phyloP scores from a whole-genome alignment of 495 filamentous ascomycete genomes.

The Xylaria palmicola region DNA sequence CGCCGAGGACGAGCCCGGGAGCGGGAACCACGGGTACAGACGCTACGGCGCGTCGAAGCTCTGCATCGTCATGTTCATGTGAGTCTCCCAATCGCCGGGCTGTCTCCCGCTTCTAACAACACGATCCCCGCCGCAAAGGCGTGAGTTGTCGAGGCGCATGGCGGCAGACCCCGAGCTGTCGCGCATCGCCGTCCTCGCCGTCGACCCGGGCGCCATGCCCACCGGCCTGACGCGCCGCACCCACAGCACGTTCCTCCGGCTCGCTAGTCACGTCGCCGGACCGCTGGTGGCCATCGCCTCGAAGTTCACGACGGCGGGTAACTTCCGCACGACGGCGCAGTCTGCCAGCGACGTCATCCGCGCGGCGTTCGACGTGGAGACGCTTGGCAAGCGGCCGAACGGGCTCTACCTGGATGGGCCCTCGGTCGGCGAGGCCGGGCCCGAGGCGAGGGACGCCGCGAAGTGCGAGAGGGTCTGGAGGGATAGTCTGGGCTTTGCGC shows the following conservation, averaged over 20 bases:
- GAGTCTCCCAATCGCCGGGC: constrained; percentile 8
- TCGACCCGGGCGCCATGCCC: constrained; percentile 40
- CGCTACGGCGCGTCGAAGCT: constrained; percentile 42
- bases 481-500: constrained; percentile 33
- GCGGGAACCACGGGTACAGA: constrained; percentile 27
- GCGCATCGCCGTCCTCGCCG: constrained; percentile 28
- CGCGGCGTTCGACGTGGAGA: constrained; percentile 34
- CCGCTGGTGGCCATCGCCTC: constrained; percentile 18
- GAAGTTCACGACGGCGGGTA: constrained; percentile 27
- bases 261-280: constrained; percentile 14
- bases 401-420: constrained; percentile 36
- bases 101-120: too few species aligned
- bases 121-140: constrained; percentile 19
- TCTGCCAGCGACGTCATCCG: constrained; percentile 42
- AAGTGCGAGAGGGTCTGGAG: constrained; percentile 37
- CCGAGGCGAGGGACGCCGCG: constrained; percentile 35
- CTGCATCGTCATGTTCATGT: constrained; percentile 41
- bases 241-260: constrained; percentile 12
- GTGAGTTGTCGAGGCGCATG: constrained; percentile 36
- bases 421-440: constrained; percentile 16
- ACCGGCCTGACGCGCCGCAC: constrained; percentile 29
- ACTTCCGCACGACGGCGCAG: constrained; percentile 42
- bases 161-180: constrained; percentile 30
- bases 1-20: constrained; percentile 19
- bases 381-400: constrained; percentile 30